Percentiles rank a stretch among this genome's conserved stretches.
Evolutionary conservation across 2,329 filamentous ascomycete species (phyloP).

Genomic region (Coniella vitis): DNA sequence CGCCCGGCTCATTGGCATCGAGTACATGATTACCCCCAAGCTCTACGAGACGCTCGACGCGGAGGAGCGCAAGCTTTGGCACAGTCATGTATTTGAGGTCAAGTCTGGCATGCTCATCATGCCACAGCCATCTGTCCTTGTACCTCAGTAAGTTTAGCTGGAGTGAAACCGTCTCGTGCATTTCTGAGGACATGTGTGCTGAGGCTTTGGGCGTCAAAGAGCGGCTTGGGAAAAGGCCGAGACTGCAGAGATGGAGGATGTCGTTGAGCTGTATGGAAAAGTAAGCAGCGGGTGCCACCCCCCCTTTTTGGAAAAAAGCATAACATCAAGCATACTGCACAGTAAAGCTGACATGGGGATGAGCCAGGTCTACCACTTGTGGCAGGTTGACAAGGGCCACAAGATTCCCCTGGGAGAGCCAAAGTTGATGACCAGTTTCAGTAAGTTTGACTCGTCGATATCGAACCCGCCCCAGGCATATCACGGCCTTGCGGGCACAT

Average conservation of each 20-base stretch:
- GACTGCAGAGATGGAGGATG: slow-evolving; percentile 71
- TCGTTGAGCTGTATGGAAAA: slow-evolving; percentile 73
- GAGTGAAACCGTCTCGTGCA: not conserved
- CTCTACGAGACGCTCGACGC: slow-evolving; percentile 59
- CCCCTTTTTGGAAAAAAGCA: too few species aligned
- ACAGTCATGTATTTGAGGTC: slow-evolving; percentile 68
- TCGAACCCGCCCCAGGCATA: not conserved
- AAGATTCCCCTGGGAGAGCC: slow-evolving; percentile 44
- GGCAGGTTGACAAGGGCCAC: slow-evolving; percentile 75
- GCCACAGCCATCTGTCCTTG: slow-evolving; percentile 46
- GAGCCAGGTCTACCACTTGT: slow-evolving; percentile 62
- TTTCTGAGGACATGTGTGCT: not conserved
- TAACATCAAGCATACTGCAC: not conserved
- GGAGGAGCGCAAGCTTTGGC: slow-evolving; percentile 71
- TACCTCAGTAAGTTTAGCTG: slow-evolving; percentile 36
- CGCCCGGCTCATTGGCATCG: slow-evolving; percentile 73
- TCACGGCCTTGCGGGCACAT: not conserved
- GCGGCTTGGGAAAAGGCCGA: slow-evolving; percentile 69
- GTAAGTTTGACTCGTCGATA: slow-evolving; percentile 18
- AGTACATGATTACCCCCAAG: slow-evolving; percentile 75
- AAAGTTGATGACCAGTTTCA: slow-evolving; percentile 49
- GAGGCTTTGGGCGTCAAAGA: not conserved
- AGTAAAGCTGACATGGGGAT: not conserved
- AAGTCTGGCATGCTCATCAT: slow-evolving; percentile 76
- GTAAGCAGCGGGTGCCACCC: not conserved